Conservation (phyloP, 805 yeast species). For the Phaffomyces thermotolerans region DNA sequence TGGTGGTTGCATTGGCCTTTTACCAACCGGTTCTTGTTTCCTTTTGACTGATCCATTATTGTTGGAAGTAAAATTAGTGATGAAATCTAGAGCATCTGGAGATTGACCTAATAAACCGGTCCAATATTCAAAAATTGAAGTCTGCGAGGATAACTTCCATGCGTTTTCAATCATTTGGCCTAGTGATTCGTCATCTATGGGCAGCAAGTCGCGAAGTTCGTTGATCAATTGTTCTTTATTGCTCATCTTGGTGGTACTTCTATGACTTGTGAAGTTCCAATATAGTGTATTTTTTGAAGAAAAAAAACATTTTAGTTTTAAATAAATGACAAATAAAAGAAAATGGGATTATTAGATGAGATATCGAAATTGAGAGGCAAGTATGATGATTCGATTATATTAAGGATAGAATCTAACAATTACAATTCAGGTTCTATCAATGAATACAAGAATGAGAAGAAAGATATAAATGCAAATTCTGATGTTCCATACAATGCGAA, state of each 20-base stretch:
- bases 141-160: constrained; percentile 36
- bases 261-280: no score
- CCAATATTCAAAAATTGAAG: constrained; percentile 45
- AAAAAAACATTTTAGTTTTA: no score
- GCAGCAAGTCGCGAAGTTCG: constrained; percentile 33
- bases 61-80: constrained; percentile 33
- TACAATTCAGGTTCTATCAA: constrained; percentile 15
- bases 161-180: constrained; percentile 50
- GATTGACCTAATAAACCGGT: constrained; percentile 51
- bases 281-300: no score
- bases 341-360: constrained; percentile 11
- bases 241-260: background rate
- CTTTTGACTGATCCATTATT: background rate
- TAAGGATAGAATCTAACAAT: constrained; percentile 1
- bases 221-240: constrained; percentile 5
- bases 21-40: background rate
- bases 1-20: background rate
- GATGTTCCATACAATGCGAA: constrained; percentile 6
- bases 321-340: background rate
- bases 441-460: constrained; percentile 10
- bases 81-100: constrained; percentile 42
- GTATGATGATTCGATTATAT: background rate
- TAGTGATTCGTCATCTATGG: constrained; percentile 51
- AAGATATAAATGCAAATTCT: constrained; percentile 6
- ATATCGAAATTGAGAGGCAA: constrained; percentile 18